These are phyloP conservation scores for Candida ovalis DNA, from an alignment of 805 yeast genomes.

Conservation along the genomic window DNA sequence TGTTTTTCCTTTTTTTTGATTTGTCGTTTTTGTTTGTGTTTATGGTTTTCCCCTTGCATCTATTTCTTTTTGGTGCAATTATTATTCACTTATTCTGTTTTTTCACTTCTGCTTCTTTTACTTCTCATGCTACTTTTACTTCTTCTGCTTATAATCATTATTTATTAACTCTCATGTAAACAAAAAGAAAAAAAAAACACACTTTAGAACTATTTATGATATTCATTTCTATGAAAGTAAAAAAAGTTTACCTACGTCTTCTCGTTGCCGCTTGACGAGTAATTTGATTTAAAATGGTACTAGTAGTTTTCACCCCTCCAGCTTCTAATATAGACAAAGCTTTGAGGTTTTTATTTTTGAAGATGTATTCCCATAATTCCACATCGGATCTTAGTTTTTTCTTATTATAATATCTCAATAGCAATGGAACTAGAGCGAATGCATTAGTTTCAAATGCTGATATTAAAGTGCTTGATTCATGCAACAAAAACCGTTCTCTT, in stretches of 20 bases:
- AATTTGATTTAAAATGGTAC: constrained; percentile 7
- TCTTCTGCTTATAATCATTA: too few relatives aligned
- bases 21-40: too few relatives aligned
- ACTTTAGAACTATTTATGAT: too few relatives aligned
- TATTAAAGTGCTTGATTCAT: background rate
- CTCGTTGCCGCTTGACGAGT: background rate
- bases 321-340: constrained; percentile 11
- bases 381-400: constrained; percentile 11
- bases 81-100: too few relatives aligned
- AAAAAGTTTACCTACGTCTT: background rate
- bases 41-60: too few relatives aligned
- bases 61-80: too few relatives aligned
- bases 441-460: background rate
- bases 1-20: background rate
- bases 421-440: background rate
- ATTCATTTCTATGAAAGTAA: too few relatives aligned
- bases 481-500: background rate
- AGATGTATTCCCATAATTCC: constrained; percentile 19
- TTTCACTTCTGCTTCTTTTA: too few relatives aligned
- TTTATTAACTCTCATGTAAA: too few relatives aligned
- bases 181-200: background rate
- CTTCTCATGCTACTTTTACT: too few relatives aligned
- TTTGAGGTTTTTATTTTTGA: constrained; percentile 13
- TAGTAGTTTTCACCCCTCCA: constrained; percentile 14
- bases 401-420: constrained; percentile 1